Evolutionary conservation across 179 eudicot genomes (phyloP).

Genomic region (Spinacia oleracea): DNA sequence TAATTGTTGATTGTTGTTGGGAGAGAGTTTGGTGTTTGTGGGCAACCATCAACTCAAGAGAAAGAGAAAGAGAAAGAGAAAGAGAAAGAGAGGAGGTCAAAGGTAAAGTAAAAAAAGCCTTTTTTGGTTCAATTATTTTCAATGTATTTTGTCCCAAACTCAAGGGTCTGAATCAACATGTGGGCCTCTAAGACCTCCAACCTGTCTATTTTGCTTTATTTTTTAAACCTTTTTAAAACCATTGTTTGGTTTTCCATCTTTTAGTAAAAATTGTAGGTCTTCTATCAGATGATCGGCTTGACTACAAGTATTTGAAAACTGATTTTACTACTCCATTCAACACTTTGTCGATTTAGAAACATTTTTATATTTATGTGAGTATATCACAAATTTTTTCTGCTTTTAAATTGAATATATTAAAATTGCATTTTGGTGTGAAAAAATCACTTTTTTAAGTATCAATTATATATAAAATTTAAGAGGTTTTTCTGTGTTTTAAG

Average conservation of each 20-base stretch:
- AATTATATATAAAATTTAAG: too few species aligned
- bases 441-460: too few species aligned
- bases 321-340: too few species aligned
- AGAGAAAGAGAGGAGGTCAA: slow-evolving; percentile 39
- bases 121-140: slow-evolving; percentile 53
- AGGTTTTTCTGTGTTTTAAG: too few species aligned
- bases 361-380: too few species aligned
- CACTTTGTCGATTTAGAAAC: too few species aligned
- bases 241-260: neutral
- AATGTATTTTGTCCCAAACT: slow-evolving; percentile 46
- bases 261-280: neutral
- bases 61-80: slow-evolving; percentile 27
- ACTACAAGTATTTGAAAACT: too few species aligned
- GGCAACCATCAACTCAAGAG: slow-evolving; percentile 36
- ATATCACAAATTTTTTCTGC: too few species aligned
- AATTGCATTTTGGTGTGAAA: too few species aligned
- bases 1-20: slow-evolving; percentile 10
- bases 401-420: too few species aligned
- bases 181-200: slow-evolving; percentile 56
- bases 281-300: too few species aligned
- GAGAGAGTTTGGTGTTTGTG: slow-evolving; percentile 39
- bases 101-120: slow-evolving; percentile 49
- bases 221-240: too few species aligned
- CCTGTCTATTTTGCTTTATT: slow-evolving; percentile 61
- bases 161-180: slow-evolving; percentile 56